Base-by-base conservation (phyloP, 2,329 filamentous ascomycete species). In the Aspergillus sojae region DNA sequence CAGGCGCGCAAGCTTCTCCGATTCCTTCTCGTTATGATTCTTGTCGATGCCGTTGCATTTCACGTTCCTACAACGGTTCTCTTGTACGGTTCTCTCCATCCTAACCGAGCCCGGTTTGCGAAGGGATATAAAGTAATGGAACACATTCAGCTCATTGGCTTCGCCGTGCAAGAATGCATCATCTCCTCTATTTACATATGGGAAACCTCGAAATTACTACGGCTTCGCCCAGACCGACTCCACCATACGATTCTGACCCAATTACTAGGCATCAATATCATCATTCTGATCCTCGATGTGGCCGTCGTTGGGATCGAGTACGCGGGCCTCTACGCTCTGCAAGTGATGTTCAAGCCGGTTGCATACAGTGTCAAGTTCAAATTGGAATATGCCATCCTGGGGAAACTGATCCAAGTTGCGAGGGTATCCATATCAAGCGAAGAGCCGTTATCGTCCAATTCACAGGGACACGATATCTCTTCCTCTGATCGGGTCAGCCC, bases 1-100 rank as follows among this genome's bases (percentile, higher is more conserved):
- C 81, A 80, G 41, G 84, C 82, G 32, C 75, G 74, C 1, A 71
- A 68, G 0, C 69, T 84, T 2, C 75, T 88, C 2, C 80, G 79
- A 21, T 77, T 78, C 52, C 81, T 86, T 0, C 78, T 88, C 0
- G 80, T 72, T 62, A 85, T 89, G 81, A 88, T 89, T 62, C 80
- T 87, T 53, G 68, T 82, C 68, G 80, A 88, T 67, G 81, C 78
- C 5, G 56, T 87, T 46, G 64, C 86, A 23, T 75, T 86, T 28
- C 82, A 88, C 64, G 75, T 84, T 0, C 80, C 83, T 0, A 84
- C 83, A 2, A 83, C 82, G 1, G 79, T 88, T 1, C 74, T 89
- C 26, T 83, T 83, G 2, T 87, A 82, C 63, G 84, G 70, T 0
- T 9, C 46, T 2, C 12, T 50, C 6, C 2, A 30, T 2, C 26